Conservation (phyloP, 2,329 filamentous ascomycete genomes). For the Diaporthe caulivora region DNA sequence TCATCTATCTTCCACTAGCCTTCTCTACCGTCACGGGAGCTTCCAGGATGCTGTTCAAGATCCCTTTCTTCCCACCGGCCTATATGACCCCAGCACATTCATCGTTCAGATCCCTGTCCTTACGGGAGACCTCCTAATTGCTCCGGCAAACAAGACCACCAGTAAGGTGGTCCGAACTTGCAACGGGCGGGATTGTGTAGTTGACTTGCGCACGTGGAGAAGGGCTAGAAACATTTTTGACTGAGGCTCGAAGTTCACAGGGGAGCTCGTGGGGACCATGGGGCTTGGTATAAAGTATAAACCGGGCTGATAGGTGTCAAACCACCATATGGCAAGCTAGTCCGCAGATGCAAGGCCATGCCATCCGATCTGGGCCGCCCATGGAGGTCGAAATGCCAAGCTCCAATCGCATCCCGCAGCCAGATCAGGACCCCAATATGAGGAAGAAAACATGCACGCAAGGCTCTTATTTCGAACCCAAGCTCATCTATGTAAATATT, state of each 20-base stretch:
- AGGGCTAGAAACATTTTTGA: neutral
- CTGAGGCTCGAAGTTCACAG: neutral
- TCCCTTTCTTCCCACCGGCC: no score
- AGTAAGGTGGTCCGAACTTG: conserved; percentile 3
- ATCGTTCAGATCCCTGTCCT: neutral
- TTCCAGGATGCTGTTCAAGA: neutral
- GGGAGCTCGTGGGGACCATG: neutral
- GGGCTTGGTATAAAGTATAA: neutral
- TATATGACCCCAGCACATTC: neutral
- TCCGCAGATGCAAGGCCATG: neutral
- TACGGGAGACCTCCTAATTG: neutral
- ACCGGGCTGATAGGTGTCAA: conserved; percentile 1
- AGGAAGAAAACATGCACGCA: neutral
- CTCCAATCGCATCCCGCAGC: conserved; percentile 18
- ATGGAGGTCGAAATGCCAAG: conserved; percentile 10
- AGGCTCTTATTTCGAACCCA: neutral
- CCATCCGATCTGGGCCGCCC: conserved; percentile 9
- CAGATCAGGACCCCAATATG: neutral
- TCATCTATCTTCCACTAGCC: neutral
- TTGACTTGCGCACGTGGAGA: conserved; percentile 10
- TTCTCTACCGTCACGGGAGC: neutral
- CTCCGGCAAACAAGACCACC: conserved; percentile 5
- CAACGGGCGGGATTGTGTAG: conserved; percentile 11
- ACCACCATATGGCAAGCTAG: neutral
- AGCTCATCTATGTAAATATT: conserved; percentile 7